Evolutionary conservation across 768 basidiomycete genomes (phyloP).

Genomic region (Xanthoconium stramineum): DNA sequence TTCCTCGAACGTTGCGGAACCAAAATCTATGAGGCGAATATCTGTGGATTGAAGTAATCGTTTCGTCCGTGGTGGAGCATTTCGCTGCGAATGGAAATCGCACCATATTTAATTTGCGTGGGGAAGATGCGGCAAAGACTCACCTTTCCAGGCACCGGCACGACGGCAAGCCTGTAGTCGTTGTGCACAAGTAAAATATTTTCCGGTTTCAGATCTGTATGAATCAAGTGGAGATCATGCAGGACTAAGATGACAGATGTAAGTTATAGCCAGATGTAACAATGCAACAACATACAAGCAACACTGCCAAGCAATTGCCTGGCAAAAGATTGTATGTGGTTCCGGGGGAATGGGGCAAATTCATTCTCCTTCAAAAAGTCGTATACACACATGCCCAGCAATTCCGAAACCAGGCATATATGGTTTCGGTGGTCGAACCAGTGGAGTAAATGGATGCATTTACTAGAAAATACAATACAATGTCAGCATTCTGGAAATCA

Average conservation of each 20-base stretch:
- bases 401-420: slow-evolving; percentile 93
- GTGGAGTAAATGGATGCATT: slow-evolving; percentile 94
- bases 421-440: slow-evolving; percentile 98
- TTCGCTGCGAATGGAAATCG: slow-evolving; percentile 45
- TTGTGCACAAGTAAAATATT: slow-evolving; percentile 94
- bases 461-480: slow-evolving; percentile 46
- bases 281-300: slow-evolving; percentile 64
- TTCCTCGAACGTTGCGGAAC: slow-evolving; percentile 95
- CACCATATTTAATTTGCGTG: slow-evolving; percentile 5
- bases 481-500: slow-evolving; percentile 20
- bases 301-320: slow-evolving; percentile 89
- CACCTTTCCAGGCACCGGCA: slow-evolving; percentile 69
- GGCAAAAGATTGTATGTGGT: slow-evolving; percentile 96
- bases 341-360: slow-evolving; percentile 93
- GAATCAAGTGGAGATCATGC: slow-evolving; percentile 86
- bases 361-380: slow-evolving; percentile 99
- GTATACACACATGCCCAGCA: slow-evolving; percentile 96
- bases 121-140: neutral
- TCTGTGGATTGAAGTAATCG: slow-evolving; percentile 82
- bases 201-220: slow-evolving; percentile 99
- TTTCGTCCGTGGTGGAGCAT: slow-evolving; percentile 63
- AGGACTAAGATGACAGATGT: slow-evolving; percentile 54
- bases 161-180: slow-evolving; percentile 59
- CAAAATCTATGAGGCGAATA: slow-evolving; percentile 97
- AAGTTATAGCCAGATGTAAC: neutral